Percentiles rank a stretch among this genome's conserved stretches.
Conservation (phyloP, 2,329 filamentous ascomycete genomes). For the Fusarium fujikuroi region DNA sequence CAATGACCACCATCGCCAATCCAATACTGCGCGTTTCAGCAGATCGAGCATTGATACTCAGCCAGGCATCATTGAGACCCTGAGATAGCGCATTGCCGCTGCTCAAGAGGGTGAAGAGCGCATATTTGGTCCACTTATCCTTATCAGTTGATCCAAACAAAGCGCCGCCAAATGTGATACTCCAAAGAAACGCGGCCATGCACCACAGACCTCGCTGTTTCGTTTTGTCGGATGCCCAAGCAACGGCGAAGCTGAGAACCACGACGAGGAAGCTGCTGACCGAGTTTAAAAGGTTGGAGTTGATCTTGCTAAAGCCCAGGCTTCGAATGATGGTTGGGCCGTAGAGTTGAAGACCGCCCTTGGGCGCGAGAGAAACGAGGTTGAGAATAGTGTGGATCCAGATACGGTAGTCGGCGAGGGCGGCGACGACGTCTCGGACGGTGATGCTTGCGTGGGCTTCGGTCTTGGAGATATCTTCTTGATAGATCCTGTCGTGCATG, state of each 20-base stretch:
- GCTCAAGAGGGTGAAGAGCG: conserved; percentile 28
- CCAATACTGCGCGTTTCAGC: conserved; percentile 35
- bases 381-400: conserved; percentile 39
- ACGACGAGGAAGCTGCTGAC: conserved; percentile 36
- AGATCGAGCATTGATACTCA: conserved; percentile 34
- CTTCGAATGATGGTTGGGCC: conserved; percentile 35
- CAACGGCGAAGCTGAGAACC: conserved; percentile 28
- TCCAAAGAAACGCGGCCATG: conserved; percentile 36
- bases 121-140: conserved; percentile 35
- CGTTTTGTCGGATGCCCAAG: conserved; percentile 32
- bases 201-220: conserved; percentile 35
- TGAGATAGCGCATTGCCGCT: conserved; percentile 37
- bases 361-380: conserved; percentile 37
- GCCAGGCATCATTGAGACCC: conserved; percentile 42
- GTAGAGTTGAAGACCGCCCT: conserved; percentile 42
- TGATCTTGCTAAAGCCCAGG: conserved; percentile 39
- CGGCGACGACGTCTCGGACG: neutral
- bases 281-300: conserved; percentile 38
- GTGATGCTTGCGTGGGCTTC: conserved; percentile 23
- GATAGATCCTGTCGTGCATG: conserved; percentile 25
- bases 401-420: conserved; percentile 23
- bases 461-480: conserved; percentile 37
- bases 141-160: conserved; percentile 11
- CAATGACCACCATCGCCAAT: conserved; percentile 39
- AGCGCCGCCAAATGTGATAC: conserved; percentile 33